phyloP scores from a whole-genome alignment of 2,329 filamentous ascomycete species.

The Botrytis deweyae region DNA sequence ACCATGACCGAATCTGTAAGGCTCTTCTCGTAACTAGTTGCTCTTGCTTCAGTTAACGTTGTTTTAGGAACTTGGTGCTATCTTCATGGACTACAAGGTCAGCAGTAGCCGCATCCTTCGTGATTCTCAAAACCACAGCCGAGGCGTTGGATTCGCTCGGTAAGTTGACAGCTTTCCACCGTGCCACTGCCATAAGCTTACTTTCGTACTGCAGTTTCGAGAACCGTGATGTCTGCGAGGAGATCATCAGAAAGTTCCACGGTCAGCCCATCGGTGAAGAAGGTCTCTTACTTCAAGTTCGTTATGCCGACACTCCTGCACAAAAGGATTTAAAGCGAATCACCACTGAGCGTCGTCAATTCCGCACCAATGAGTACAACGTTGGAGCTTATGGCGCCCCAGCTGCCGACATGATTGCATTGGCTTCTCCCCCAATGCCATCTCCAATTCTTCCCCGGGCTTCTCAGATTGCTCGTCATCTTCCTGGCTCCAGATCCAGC shows the following conservation, averaged over 20 bases:
- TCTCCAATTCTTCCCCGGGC: conserved; percentile 38
- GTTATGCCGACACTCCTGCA: conserved; percentile 93
- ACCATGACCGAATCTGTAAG: conserved; percentile 85
- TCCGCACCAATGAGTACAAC: conserved; percentile 94
- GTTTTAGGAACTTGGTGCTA: conserved; percentile 68
- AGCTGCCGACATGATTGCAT: conserved; percentile 36
- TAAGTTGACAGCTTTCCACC: conserved; percentile 45
- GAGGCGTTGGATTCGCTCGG: conserved; percentile 97
- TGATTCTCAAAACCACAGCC: conserved; percentile 86
- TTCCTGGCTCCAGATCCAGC: conserved; percentile 33
- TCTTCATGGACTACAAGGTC: conserved; percentile 78
- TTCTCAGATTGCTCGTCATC: conserved; percentile 37
- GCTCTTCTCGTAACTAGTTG: conserved; percentile 39
- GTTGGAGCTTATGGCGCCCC: conserved; percentile 64
- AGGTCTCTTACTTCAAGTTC: conserved; percentile 83
- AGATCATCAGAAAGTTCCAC: conserved; percentile 84
- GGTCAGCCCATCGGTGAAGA: conserved; percentile 75
- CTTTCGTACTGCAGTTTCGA: conserved; percentile 67
- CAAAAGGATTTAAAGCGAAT: conserved; percentile 97
- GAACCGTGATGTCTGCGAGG: conserved; percentile 81
- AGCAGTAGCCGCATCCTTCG: conserved; percentile 94
- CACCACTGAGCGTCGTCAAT: conserved; percentile 91
- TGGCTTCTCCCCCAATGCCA: conserved; percentile 51
- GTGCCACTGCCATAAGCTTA: conserved; percentile 9
- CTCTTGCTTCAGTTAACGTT: conserved; percentile 32